Evolutionary conservation across 257 asterid species (phyloP).

Genomic region (Catharanthus roseus): DNA sequence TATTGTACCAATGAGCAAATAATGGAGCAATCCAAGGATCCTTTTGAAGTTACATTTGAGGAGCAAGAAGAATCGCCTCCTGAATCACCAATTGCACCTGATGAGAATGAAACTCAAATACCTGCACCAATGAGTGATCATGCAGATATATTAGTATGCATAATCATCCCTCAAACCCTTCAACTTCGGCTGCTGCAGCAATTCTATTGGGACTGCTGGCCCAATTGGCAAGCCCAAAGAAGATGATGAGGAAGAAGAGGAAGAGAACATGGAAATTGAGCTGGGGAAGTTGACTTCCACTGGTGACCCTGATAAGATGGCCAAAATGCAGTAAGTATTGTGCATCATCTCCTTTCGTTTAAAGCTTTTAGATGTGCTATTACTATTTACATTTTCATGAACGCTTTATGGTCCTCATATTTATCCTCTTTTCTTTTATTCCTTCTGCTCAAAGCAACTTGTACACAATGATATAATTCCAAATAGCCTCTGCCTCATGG

Average conservation of each 20-base stretch:
- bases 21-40: slow-evolving; percentile 93
- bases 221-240: slow-evolving; percentile 58
- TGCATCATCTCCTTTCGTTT: not conserved
- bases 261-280: slow-evolving; percentile 86
- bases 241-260: slow-evolving; percentile 93
- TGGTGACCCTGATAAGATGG: slow-evolving; percentile 76
- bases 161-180: slow-evolving; percentile 35
- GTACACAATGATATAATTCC: not conserved
- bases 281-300: slow-evolving; percentile 57
- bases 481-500: not conserved
- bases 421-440: not conserved
- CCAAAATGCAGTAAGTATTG: slow-evolving; percentile 84
- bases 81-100: slow-evolving; percentile 71
- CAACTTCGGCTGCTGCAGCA: slow-evolving; percentile 31
- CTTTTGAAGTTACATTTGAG: slow-evolving; percentile 80
- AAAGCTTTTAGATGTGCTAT: not conserved
- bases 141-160: slow-evolving; percentile 33
- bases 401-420: not conserved
- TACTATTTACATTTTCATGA: not conserved
- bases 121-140: slow-evolving; percentile 26
- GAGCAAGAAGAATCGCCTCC: slow-evolving; percentile 91
- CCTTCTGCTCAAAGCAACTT: not conserved
- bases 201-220: slow-evolving; percentile 34
- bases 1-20: not conserved
- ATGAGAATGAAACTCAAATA: slow-evolving; percentile 56